phyloP scores from a whole-genome alignment of 2,329 filamentous ascomycete species.

The Scedosporium dehoogii region DNA sequence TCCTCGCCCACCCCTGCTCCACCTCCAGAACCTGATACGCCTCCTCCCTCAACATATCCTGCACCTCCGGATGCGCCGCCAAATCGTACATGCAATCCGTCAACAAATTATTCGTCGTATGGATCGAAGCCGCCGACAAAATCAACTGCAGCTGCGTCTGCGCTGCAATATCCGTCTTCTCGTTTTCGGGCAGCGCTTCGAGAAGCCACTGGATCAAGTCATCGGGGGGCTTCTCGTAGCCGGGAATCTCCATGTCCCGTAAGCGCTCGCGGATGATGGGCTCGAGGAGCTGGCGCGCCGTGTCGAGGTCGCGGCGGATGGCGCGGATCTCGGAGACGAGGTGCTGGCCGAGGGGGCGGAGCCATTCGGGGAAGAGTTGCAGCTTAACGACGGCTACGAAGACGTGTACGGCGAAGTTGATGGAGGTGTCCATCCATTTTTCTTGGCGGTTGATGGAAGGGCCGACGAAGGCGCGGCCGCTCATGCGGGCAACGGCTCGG shows the following conservation, averaged over 20 bases:
- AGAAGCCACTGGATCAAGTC: conserved; percentile 36
- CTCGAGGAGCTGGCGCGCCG: conserved; percentile 30
- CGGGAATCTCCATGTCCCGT: conserved; percentile 26
- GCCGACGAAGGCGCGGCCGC: conserved; percentile 44
- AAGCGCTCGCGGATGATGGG: conserved; percentile 37
- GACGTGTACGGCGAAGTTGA: conserved; percentile 39
- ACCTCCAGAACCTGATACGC: conserved; percentile 29
- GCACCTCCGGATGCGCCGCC: conserved; percentile 33
- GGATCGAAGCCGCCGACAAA: conserved; percentile 32
- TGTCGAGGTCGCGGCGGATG: conserved; percentile 31
- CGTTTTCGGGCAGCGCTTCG: conserved; percentile 27
- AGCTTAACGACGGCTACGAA: conserved; percentile 39
- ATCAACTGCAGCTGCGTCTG: conserved; percentile 35
- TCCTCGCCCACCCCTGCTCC: conserved; percentile 30
- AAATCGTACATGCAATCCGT: conserved; percentile 42
- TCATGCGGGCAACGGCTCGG: conserved; percentile 40
- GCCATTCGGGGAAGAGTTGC: conserved; percentile 40
- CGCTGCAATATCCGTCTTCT: conserved; percentile 25
- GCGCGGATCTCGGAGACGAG: conserved; percentile 35
- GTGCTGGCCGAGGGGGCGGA: conserved; percentile 34
- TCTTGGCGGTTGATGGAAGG: conserved; percentile 38
- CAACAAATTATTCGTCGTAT: conserved; percentile 33
- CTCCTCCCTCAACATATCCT: conserved; percentile 38
- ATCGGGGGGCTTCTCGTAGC: conserved; percentile 25
- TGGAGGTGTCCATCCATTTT: conserved; percentile 41